Base-by-base conservation (phyloP, 2,329 filamentous ascomycete species). In the Exophiala dermatitidis region DNA sequence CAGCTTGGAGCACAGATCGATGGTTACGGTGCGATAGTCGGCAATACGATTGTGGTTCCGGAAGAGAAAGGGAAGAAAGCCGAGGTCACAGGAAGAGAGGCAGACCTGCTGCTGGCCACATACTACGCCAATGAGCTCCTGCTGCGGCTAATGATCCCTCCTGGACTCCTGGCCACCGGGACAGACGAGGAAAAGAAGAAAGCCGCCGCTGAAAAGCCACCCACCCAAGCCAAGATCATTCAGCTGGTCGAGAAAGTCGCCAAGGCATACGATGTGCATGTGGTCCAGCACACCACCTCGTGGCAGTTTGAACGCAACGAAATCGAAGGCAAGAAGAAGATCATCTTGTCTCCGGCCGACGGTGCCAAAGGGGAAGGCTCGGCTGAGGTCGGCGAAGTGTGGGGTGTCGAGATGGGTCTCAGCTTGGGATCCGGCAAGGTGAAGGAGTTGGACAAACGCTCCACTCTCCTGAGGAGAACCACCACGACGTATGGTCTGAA, bases 1-100 rank as follows among this genome's bases (percentile, higher is more conserved):
- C 93, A 98, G 76, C 83, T 98, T n/a, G 93, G 93, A 67, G 93
- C 93, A 48, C 93, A 98, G 76, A 96, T 98, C 60, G 89, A 97
- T 74, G 93, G 93, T 50, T 95, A 97, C 68, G 90, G 89, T 64
- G 87, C 91, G 63, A 96, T 98, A 69, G 88, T 96, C 64, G 96
- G 93, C 75, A 87, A 96, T 73, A 95, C 89, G 56, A 79, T 97
- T 63, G 72, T 96, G 54, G 85, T 94, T 48, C 77, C 78, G 45
- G 70, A 78, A 60, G 77, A 78, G 65, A 80, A 81, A 57, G 78
- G 82, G 64, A 72, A 79, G 47, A 75, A 79, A 53, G 83, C 81
- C 61, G 78, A 79, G 63, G 74, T 94, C 63, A 82, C 82, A 52
- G 89, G 87, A 64, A 85, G 88, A 58, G 75, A 85, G 62, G 93